These are phyloP conservation scores for Pyricularia grisea DNA, from an alignment of 2,329 filamentous ascomycete genomes.

Conservation along the genomic window DNA sequence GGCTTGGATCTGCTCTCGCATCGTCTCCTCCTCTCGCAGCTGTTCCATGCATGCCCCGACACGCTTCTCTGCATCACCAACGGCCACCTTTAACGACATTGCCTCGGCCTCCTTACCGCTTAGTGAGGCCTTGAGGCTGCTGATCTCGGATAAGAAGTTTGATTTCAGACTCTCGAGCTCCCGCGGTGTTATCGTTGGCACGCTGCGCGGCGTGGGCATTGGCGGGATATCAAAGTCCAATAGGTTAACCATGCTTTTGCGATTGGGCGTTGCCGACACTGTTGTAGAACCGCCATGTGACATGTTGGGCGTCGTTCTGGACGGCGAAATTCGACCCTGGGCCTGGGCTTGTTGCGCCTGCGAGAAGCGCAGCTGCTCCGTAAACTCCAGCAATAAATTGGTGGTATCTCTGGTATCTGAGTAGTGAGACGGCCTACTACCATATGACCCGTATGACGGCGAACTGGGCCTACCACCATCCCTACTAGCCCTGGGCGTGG, in stretches of 20 bases:
- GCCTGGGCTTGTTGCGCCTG: constrained; percentile 19
- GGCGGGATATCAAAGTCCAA: constrained; percentile 93
- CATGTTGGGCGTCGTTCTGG: constrained; percentile 21
- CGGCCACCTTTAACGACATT: constrained; percentile 73
- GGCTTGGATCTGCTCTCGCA: constrained; percentile 61
- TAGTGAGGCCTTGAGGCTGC: constrained; percentile 82
- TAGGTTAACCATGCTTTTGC: constrained; percentile 52
- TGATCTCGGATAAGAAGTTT: constrained; percentile 83
- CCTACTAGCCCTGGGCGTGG: not conserved
- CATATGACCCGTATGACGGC: constrained; percentile 13
- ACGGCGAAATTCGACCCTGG: constrained; percentile 22
- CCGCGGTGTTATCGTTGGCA: constrained; percentile 82
- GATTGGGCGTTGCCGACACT: constrained; percentile 31
- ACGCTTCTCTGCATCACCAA: constrained; percentile 83
- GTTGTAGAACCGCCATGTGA: constrained; percentile 7
- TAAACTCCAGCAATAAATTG: constrained; percentile 80
- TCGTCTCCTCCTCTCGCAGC: constrained; percentile 64
- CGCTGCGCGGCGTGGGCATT: constrained; percentile 80
- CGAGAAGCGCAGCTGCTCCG: constrained; percentile 54
- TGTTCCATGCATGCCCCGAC: constrained; percentile 80
- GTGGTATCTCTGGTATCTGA: constrained; percentile 53
- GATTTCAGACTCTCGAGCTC: constrained; percentile 93
- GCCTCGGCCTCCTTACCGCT: constrained; percentile 92
- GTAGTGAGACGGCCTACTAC: constrained; percentile 23
- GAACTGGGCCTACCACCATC: constrained; percentile 4